Evolutionary conservation across 2,329 filamentous ascomycete genomes (phyloP), one percentile per base, ranked within the genome.

Genomic region (Talaromyces sp.): DNA sequence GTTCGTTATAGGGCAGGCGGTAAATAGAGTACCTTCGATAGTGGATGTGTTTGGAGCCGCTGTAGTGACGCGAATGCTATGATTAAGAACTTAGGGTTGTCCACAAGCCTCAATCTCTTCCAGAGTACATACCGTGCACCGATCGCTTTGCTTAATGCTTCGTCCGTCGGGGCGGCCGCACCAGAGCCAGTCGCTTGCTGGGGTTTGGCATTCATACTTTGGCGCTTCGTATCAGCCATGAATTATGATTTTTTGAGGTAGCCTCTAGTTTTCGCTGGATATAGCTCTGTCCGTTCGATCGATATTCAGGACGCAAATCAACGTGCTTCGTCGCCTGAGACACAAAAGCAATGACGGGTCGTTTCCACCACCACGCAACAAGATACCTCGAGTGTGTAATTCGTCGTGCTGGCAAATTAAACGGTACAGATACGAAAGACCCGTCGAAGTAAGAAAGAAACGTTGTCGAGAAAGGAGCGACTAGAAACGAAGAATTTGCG

Each of bases 21-120:
- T 87, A 76, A 87, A 88, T 65, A 89, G 80, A 19, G 81, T 86
- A 70, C 87, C 87, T 74, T 89, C 86, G 66, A 87, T 77, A 27
- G 81, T 83, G 50, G 82, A 80, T 61, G 82, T 77, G 63, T 79
- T 74, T 8, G 81, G 81, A 33, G 81, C 76, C 16, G 81, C 79
- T 60, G 85, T 87, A 64, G 81, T 87, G 68, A 89, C 75, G 69
- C 84, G 86, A 71, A 88, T 79, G 65, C 86, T 88, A 73, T 63
- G 35, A 50, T 50, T 41, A 33, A 47, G 3, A 9, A 33, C 3
- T 61, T 27, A 61, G 56, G 22, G 3, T 6, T 54, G 11, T 47
- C 65, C 56, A 24, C 33, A 9, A 24, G 19, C 5, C n/a, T 22
- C 52, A 37, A 8, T 39, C 4, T 54, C n/a, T 14, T 54, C 14